phyloP scores from a whole-genome alignment of 2,329 filamentous ascomycete genomes.

The Cyphellophora europaea region DNA sequence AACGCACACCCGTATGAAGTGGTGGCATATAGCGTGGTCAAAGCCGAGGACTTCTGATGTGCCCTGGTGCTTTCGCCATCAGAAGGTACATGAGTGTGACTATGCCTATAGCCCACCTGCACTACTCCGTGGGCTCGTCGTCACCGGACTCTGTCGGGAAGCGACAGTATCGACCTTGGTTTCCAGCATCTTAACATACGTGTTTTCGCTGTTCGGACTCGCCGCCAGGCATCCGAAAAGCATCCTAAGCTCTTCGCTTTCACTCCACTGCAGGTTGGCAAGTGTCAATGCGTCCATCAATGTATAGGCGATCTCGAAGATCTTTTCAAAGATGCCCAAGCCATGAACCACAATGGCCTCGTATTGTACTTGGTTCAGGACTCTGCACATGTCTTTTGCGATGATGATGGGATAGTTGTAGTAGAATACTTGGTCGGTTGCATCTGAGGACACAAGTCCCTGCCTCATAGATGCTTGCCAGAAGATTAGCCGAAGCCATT shows the following conservation, averaged over 20 bases:
- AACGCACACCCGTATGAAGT: conserved; percentile 38
- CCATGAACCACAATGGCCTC: conserved; percentile 17
- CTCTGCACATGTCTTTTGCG: conserved; percentile 43
- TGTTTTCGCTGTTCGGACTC: conserved; percentile 17
- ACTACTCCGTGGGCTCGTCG: conserved; percentile 6
- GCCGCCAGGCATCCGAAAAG: conserved; percentile 17
- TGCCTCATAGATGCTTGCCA: conserved; percentile 63
- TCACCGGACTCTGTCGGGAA: conserved; percentile 9
- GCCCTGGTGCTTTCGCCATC: too few relatives aligned
- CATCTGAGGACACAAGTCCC: conserved; percentile 51
- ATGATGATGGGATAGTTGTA: conserved; percentile 57
- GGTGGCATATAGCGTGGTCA: conserved; percentile 35
- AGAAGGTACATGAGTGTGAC: too few relatives aligned
- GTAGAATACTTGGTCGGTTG: conserved; percentile 49
- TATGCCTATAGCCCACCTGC: too few relatives aligned
- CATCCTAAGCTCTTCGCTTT: conserved; percentile 14
- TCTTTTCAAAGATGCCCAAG: conserved; percentile 18
- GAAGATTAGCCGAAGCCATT: conserved; percentile 62
- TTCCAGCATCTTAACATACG: conserved; percentile 18
- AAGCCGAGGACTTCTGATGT: conserved; percentile 24
- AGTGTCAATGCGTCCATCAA: conserved; percentile 20
- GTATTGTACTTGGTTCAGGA: conserved; percentile 10
- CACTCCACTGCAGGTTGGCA: conserved; percentile 15
- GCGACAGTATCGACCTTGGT: conserved; percentile 15
- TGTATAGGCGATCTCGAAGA: conserved; percentile 17